Conservation (phyloP, 2,329 filamentous ascomycete genomes). For the Penicillium crustosum region DNA sequence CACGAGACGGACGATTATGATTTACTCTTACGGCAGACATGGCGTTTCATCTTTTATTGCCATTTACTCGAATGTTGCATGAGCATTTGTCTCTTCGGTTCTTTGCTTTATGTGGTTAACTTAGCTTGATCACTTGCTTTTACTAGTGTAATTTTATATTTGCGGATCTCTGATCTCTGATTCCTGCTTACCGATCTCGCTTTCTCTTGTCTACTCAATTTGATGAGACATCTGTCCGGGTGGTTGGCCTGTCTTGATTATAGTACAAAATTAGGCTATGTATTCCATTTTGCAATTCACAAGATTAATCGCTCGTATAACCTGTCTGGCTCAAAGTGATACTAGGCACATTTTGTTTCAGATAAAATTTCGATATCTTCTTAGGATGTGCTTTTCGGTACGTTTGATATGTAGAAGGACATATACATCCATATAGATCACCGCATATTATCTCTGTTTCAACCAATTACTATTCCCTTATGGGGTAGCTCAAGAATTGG, state of each 20-base stretch:
- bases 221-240: background rate
- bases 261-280: background rate
- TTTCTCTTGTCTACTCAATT: background rate
- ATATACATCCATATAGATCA: background rate
- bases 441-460: no score
- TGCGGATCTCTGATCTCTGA: constrained; percentile 1
- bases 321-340: no score
- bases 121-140: background rate
- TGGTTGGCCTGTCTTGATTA: constrained; percentile 1
- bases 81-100: constrained; percentile 7
- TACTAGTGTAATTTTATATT: background rate
- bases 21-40: constrained; percentile 12
- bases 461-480: no score
- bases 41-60: constrained; percentile 13
- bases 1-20: constrained; percentile 13
- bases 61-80: background rate
- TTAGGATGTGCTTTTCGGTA: background rate
- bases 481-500: no score
- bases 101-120: constrained; percentile 7
- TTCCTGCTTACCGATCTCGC: background rate
- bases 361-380: background rate
- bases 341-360: background rate
- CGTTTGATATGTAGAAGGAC: no score
- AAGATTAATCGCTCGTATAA: background rate
- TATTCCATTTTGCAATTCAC: background rate